Percentiles rank a stretch among this genome's conserved stretches.
phyloP scores from a whole-genome alignment of 805 yeast genomes.

The Barnettozyma sp. region DNA sequence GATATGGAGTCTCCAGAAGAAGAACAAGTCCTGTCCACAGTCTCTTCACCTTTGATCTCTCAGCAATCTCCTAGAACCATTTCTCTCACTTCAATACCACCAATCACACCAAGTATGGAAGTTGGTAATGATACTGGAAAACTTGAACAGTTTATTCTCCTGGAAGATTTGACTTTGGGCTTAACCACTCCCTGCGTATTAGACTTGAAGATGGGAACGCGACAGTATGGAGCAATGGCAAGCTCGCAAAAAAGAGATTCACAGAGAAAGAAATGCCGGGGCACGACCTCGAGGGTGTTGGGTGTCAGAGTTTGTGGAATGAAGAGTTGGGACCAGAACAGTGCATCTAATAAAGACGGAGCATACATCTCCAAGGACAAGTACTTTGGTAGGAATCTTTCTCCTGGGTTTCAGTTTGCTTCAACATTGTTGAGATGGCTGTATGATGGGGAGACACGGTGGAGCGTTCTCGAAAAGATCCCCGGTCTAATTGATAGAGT shows the following conservation, averaged over 20 bases:
- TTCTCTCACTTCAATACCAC: constrained; percentile 15
- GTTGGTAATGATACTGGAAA: no score
- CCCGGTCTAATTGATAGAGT: constrained; percentile 59
- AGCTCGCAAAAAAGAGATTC: constrained; percentile 60
- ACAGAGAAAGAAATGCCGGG: constrained; percentile 72
- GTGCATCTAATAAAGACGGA: constrained; percentile 12
- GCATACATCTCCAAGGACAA: constrained; percentile 72
- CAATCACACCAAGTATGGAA: no score
- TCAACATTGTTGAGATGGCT: constrained; percentile 67
- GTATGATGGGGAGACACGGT: constrained; percentile 59
- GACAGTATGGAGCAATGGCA: constrained; percentile 98
- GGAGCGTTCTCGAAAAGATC: constrained; percentile 58
- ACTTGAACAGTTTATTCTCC: constrained; percentile 72
- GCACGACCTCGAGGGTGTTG: constrained; percentile 70
- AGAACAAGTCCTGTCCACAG: constrained; percentile 11
- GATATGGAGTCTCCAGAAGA: constrained; percentile 21
- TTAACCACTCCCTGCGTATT: constrained; percentile 83
- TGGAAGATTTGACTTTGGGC: constrained; percentile 86
- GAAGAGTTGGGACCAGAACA: constrained; percentile 64
- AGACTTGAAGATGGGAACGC: constrained; percentile 95
- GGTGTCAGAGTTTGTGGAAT: constrained; percentile 96
- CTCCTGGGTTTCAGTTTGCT: constrained; percentile 70
- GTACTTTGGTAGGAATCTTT: constrained; percentile 80
- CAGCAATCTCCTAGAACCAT: constrained; percentile 6
- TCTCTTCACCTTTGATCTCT: constrained; percentile 17